These are phyloP conservation scores for Astrothelium subdiscretum DNA, from an alignment of 495 filamentous ascomycete species.

Conservation along the genomic window DNA sequence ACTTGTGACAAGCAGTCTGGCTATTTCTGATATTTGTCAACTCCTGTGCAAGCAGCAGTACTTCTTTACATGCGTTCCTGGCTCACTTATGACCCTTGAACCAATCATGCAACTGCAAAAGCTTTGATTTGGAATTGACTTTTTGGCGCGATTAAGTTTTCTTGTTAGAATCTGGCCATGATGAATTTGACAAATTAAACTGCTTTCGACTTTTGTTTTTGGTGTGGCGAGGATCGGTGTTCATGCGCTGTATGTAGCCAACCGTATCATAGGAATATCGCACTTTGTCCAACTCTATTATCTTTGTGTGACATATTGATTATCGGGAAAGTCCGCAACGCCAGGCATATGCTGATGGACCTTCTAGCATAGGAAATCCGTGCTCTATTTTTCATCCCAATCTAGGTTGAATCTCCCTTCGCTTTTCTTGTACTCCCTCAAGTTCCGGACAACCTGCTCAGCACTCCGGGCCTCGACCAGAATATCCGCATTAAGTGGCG, in stretches of 20 bases:
- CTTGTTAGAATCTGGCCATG: not conserved
- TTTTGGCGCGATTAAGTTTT: not conserved
- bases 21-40: not conserved
- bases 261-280: not conserved
- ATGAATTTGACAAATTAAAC: not conserved
- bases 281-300: not conserved
- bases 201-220: not conserved
- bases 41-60: not conserved
- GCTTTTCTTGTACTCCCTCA: constrained; percentile 65
- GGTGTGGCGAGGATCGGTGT: not conserved
- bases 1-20: not conserved
- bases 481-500: constrained; percentile 54
- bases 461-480: constrained; percentile 61
- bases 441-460: constrained; percentile 56
- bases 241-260: not conserved
- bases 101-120: not conserved
- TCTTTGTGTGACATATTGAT: not conserved
- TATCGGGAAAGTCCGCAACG: not conserved
- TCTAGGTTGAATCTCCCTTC: constrained; percentile 64
- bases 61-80: not conserved
- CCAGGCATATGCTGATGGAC: not conserved
- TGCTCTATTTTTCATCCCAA: constrained; percentile 51
- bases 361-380: not conserved
- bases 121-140: not conserved
- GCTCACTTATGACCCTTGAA: not conserved